Conservation (phyloP, 495 filamentous ascomycete genomes). For the Tuber melanosporum region DNA sequence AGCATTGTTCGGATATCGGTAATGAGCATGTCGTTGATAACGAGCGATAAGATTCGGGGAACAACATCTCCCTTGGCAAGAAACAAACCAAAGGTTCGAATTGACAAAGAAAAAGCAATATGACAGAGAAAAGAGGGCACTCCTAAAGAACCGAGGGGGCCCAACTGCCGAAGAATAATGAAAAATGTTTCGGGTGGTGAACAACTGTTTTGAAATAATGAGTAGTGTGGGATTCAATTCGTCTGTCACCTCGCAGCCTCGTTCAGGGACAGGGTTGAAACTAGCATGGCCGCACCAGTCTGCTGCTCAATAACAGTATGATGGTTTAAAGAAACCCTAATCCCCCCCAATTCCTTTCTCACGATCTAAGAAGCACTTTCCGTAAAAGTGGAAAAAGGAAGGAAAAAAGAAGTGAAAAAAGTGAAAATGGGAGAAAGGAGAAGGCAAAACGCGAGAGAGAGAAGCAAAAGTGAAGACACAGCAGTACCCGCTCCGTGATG, state of each 20-base stretch:
- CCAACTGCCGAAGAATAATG: not conserved
- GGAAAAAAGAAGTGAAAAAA: not conserved
- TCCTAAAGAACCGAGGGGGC: not conserved
- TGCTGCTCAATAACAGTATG: not conserved
- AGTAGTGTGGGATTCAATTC: not conserved
- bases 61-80: not conserved
- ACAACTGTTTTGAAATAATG: not conserved
- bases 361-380: not conserved
- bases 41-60: not conserved
- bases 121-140: not conserved
- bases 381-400: not conserved
- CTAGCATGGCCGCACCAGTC: not conserved
- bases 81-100: not conserved
- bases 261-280: not conserved
- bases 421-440: not conserved
- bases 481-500: not conserved
- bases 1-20: not conserved
- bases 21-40: not conserved
- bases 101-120: not conserved
- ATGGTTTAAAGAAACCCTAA: not conserved
- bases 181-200: slow-evolving; percentile 1
- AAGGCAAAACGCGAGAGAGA: not conserved
- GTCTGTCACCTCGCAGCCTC: not conserved
- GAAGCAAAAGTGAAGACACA: not conserved
- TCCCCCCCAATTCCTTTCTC: not conserved